A percentile compares a stretch with the other conserved stretches of the same genome.
Conservation (phyloP, 2,329 filamentous ascomycete genomes). For the Whalleya microplaca region DNA sequence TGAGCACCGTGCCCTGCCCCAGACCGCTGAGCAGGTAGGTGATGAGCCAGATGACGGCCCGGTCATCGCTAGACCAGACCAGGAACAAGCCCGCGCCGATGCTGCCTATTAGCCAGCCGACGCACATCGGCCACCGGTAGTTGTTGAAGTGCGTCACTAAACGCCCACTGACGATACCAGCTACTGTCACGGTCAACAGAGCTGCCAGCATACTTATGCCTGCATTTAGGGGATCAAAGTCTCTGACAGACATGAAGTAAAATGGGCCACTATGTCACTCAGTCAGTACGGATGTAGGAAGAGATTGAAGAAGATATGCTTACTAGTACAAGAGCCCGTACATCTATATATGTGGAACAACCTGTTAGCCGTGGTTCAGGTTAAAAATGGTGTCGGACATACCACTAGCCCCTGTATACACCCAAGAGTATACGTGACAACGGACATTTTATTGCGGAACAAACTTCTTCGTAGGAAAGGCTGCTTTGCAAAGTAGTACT, state of each 20-base stretch:
- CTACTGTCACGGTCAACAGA: slow-evolving; percentile 35
- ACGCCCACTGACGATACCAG: slow-evolving; percentile 35
- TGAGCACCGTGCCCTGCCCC: slow-evolving; percentile 44
- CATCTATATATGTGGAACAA: slow-evolving; percentile 12
- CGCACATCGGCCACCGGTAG: slow-evolving; percentile 44
- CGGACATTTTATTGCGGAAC: slow-evolving; percentile 35
- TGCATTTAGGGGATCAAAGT: slow-evolving; percentile 37
- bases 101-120: slow-evolving; percentile 38
- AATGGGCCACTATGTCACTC: slow-evolving; percentile 34
- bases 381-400: not conserved
- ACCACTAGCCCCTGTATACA: slow-evolving; percentile 40
- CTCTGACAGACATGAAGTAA: slow-evolving; percentile 43
- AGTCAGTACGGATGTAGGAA: not conserved
- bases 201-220: slow-evolving; percentile 42
- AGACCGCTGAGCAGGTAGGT: slow-evolving; percentile 42
- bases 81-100: slow-evolving; percentile 19
- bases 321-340: slow-evolving; percentile 33
- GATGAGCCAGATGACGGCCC: slow-evolving; percentile 39
- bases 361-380: not conserved
- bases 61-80: slow-evolving; percentile 27
- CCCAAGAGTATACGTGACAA: slow-evolving; percentile 38
- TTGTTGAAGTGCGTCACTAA: slow-evolving; percentile 37
- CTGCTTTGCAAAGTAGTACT: slow-evolving; percentile 36
- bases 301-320: slow-evolving; percentile 5
- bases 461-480: slow-evolving; percentile 39